Percentiles rank a stretch among this genome's conserved stretches.
Conservation (phyloP, 2,329 filamentous ascomycete genomes). For the Lachnellula occidentalis region DNA sequence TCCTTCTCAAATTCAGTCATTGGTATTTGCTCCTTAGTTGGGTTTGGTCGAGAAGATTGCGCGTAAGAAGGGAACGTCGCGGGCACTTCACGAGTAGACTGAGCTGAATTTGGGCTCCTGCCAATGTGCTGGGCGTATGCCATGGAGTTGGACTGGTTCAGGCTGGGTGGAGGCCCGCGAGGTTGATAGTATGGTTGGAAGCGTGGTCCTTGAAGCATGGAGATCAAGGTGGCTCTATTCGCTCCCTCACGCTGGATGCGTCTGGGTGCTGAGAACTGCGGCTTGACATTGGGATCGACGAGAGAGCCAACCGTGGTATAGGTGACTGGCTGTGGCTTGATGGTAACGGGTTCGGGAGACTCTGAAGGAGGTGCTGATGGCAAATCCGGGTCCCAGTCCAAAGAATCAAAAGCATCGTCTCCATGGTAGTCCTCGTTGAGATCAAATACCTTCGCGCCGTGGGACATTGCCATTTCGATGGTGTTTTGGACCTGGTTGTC, state of each 20-base stretch:
- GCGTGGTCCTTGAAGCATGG: conserved; percentile 18
- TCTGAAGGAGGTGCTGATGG: conserved; percentile 16
- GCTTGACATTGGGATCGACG: conserved; percentile 27
- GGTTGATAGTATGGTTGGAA: conserved; percentile 17
- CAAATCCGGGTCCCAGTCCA: conserved; percentile 29
- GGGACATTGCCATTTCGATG: conserved; percentile 4
- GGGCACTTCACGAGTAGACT: conserved; percentile 2
- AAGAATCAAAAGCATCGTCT: conserved; percentile 27
- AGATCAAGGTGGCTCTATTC: conserved; percentile 25
- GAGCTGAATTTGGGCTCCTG: conserved; percentile 6
- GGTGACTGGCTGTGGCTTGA: conserved; percentile 26
- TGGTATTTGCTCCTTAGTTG: conserved; percentile 1
- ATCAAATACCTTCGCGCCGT: not conserved
- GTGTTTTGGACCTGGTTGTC: not conserved
- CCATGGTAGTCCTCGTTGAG: not conserved
- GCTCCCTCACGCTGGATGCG: conserved; percentile 32
- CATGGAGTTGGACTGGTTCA: conserved; percentile 28
- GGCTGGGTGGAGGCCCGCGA: conserved; percentile 19
- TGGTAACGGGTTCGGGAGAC: conserved; percentile 27
- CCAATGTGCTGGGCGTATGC: conserved; percentile 28
- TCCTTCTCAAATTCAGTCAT: conserved; percentile 11
- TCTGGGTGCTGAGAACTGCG: conserved; percentile 30
- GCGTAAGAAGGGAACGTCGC: conserved; percentile 1
- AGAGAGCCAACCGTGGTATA: conserved; percentile 33
- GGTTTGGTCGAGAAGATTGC: conserved; percentile 1